Base-by-base conservation (phyloP, 768 basidiomycete species). In the Hericium coralloides region DNA sequence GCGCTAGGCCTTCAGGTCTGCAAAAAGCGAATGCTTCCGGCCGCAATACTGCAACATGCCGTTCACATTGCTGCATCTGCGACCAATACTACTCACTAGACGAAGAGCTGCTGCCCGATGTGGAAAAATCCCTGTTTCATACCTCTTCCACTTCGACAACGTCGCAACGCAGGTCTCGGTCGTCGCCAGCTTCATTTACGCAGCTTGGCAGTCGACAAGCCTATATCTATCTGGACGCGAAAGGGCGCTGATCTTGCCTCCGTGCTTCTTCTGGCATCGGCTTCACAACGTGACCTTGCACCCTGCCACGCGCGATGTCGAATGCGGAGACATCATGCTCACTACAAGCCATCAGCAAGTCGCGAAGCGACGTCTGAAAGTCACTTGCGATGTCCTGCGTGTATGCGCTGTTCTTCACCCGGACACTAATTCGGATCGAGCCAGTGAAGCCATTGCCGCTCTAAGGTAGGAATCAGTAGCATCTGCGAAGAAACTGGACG, bases 311-410 rank as follows among this genome's bases (percentile, higher is more conserved):
- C n/a, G n/a, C 9, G 89, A 95, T 64, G 91, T 98, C 36, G 59
- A 87, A 79, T 60, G 79, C 81, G 62, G 92, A 55, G 97, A 98
- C 66, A 75, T 99, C 50, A 76, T 88, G 31, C 74, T 99, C 57
- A 98, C 98, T n/a, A n/a, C 67, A 85, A 89, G 2, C 78, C n/a
- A n/a, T 99, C 39, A 94, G 92, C 79, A 99, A 99, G 74, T n/a
- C n/a, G 86, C 87, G 43, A 95, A 93, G 74, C 78, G 88, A 12
- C n/a, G n/a, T n/a, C 81, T 98, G 64, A 89, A 91, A 65, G 95
- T 98, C 52, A 98, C 95, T 3, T 98, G 95, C 70, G 97, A 99
- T 64, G 92, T 97, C 36, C n/a, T 85, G 94, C 14, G 79, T 98
- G 52, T 98, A 89, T 70, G 81, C 91, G 17, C 74, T 99, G 54